phyloP scores from a whole-genome alignment of 2,329 filamentous ascomycete genomes.

The Ophiostoma triangulosporum region DNA sequence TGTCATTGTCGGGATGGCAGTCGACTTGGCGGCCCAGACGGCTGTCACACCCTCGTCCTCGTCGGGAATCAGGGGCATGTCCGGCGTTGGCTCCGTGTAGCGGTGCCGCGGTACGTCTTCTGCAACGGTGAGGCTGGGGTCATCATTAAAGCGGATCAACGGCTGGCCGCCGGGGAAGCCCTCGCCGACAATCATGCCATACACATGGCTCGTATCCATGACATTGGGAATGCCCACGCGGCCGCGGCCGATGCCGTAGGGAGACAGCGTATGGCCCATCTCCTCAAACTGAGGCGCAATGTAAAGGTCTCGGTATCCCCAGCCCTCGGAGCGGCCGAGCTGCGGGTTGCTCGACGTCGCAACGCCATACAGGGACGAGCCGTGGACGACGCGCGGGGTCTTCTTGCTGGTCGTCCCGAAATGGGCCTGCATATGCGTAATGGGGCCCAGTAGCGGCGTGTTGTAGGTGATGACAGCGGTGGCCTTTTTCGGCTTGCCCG shows the following conservation, averaged over 20 bases:
- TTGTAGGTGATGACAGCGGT: constrained; percentile 73
- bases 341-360: constrained; percentile 73
- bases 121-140: constrained; percentile 66
- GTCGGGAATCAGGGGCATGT: constrained; percentile 63
- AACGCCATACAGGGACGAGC: constrained; percentile 61
- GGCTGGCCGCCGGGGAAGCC: constrained; percentile 71
- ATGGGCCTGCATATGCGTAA: constrained; percentile 67
- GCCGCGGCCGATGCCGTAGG: constrained; percentile 67
- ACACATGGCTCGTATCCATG: constrained; percentile 80
- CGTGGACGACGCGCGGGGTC: constrained; percentile 68
- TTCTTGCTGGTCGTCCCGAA: constrained; percentile 54
- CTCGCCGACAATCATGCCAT: constrained; percentile 74
- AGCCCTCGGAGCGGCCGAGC: constrained; percentile 61
- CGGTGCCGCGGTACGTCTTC: constrained; percentile 37
- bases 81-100: constrained; percentile 48
- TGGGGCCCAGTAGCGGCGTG: constrained; percentile 64
- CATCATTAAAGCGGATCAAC: constrained; percentile 62
- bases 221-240: constrained; percentile 69
- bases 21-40: constrained; percentile 83
- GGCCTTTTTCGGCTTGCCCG: constrained; percentile 19
- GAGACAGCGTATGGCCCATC: constrained; percentile 55
- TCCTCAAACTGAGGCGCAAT: constrained; percentile 68
- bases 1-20: constrained; percentile 55
- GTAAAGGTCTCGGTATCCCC: constrained; percentile 67
- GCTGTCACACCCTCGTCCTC: constrained; percentile 59